A percentile compares a stretch with the other conserved stretches of the same genome.
Evolutionary conservation across 2,329 filamentous ascomycete species (phyloP).

Genomic region (Fusarium sp.): DNA sequence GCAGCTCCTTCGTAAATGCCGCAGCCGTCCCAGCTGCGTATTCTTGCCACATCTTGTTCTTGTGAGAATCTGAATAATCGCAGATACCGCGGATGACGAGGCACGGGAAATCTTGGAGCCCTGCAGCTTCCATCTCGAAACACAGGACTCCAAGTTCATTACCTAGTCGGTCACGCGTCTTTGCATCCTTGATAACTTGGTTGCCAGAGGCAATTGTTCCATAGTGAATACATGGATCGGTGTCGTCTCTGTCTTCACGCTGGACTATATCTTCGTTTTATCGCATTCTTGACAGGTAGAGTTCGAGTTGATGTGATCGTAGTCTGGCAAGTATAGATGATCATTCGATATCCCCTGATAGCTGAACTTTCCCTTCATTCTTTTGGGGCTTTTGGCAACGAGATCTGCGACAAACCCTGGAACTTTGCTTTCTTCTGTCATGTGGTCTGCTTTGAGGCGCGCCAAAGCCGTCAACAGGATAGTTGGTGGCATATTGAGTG

Average conservation of each 20-base stretch:
- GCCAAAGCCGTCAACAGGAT: not conserved
- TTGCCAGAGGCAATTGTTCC: not conserved
- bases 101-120: not conserved
- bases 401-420: accelerated
- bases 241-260: not conserved
- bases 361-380: not conserved
- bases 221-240: not conserved
- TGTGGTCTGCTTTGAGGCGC: not conserved
- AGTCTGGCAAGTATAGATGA: not conserved
- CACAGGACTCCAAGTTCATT: accelerated
- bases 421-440: not conserved
- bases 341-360: accelerated
- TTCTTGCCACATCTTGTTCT: not conserved
- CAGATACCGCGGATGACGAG: not conserved
- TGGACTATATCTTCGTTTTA: accelerated
- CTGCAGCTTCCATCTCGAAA: not conserved
- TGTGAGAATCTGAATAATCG: not conserved
- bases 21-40: not conserved
- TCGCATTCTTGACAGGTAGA: not conserved
- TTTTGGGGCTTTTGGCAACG: not conserved
- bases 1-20: not conserved
- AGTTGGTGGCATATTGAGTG: not conserved
- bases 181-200: not conserved
- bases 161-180: not conserved
- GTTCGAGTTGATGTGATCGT: not conserved